Evolutionary conservation across 371 early-diverging fungal genomes (phyloP), one percentile per base, ranked within the genome.

Genomic region (Dinochytrium kinnereticum): DNA sequence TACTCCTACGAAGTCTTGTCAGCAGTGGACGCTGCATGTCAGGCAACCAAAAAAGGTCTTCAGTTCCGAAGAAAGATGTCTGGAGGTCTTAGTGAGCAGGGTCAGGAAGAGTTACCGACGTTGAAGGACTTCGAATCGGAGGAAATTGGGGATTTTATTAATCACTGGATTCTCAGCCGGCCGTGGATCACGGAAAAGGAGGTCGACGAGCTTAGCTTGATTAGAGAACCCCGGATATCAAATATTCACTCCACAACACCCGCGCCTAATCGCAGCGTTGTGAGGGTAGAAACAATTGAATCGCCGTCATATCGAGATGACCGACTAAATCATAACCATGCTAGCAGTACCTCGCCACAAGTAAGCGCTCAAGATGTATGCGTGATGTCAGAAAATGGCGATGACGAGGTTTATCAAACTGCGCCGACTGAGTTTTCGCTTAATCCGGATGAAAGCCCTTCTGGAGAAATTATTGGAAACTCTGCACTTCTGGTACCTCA

Each of bases 81-180:
- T 34, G 85, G 85, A 39, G 80, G 87, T 28, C 75, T 82, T 24
- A 78, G 72, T 15, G 82, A 82, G 38, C 59, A 69, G n/a, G 77
- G 77, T 2, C 31, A 72, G 24, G 77, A 76, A 31, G 70, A 55
- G 31, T 57, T 76, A 37, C 75, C 87, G 36, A 65, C 89, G 49
- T 87, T 90, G 38, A 86, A 73, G 68, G 76, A 81, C 17, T 30
- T 77, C 19, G 76, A 76, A 30, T 73, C 73, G 17, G 84, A 80
- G 39, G 70, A 66, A 7, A 69, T 80, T 36, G 76, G 77, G 0
- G 26, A 40, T 17, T 84, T 84, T 66, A 72, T 76, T 24, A 17
- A 88, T 7, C 94, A 93, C 59, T 92, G 92, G 78, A 80, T 93
- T 1, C 73, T 91, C 72, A 84, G 86, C n/a, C 74, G 90, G 28